Evolutionary conservation across 176 grass and related monocot genomes (phyloP).

Genomic region (Juncus effusus): DNA sequence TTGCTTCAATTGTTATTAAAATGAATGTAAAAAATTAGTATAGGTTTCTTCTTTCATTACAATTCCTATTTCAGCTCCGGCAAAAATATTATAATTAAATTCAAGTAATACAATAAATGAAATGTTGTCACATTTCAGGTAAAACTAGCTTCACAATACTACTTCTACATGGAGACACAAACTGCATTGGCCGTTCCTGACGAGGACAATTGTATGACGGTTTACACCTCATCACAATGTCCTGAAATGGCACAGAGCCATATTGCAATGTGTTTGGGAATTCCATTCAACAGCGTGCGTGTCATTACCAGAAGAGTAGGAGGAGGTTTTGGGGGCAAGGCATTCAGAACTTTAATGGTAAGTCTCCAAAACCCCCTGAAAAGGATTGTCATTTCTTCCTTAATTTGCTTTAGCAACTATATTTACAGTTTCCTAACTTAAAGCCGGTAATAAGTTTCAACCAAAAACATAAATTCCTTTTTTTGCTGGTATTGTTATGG

Average conservation of each 20-base stretch:
- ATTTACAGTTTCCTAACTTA: neutral
- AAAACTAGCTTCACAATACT: slow-evolving; percentile 77
- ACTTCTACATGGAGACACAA: slow-evolving; percentile 85
- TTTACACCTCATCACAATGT: slow-evolving; percentile 47
- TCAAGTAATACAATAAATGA: neutral
- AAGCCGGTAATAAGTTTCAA: too few relatives aligned
- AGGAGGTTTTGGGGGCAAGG: slow-evolving; percentile 80
- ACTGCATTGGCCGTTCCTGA: slow-evolving; percentile 59
- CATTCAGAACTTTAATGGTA: slow-evolving; percentile 35
- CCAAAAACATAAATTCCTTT: too few relatives aligned
- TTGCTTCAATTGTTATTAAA: too few relatives aligned
- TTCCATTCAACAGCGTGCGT: slow-evolving; percentile 69
- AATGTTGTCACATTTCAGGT: slow-evolving; percentile 34
- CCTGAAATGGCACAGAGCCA: slow-evolving; percentile 40
- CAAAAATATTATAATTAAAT: too few relatives aligned
- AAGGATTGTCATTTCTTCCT: too few relatives aligned
- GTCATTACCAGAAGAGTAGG: slow-evolving; percentile 73
- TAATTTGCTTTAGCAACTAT: neutral
- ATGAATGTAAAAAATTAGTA: too few relatives aligned
- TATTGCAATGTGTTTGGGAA: slow-evolving; percentile 55
- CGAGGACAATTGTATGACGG: slow-evolving; percentile 72
- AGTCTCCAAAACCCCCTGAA: neutral
- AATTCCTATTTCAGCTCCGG: too few relatives aligned
- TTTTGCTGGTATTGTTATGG: too few relatives aligned
- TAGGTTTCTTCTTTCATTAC: too few relatives aligned